These are phyloP conservation scores for Rhododendron kiyosumense DNA, from an alignment of 148 eudicot genomes.

Conservation along the genomic window DNA sequence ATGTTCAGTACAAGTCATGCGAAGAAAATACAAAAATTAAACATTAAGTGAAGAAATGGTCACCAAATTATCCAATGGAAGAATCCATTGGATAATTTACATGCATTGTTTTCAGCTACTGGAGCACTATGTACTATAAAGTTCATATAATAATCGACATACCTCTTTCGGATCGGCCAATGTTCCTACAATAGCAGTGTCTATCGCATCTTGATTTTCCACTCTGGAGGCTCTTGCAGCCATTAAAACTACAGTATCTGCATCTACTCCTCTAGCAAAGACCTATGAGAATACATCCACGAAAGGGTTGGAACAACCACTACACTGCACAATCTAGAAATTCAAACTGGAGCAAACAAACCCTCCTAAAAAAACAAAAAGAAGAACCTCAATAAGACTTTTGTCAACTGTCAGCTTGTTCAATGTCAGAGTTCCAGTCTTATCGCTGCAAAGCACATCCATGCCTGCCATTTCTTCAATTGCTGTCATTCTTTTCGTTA, in stretches of 20 bases:
- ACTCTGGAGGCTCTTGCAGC: constrained; percentile 76
- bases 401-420: constrained; percentile 65
- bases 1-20: not conserved
- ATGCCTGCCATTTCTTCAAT: constrained; percentile 87
- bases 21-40: not conserved
- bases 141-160: not conserved
- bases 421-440: constrained; percentile 68
- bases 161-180: constrained; percentile 86
- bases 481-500: constrained; percentile 80
- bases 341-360: not conserved
- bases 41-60: not conserved
- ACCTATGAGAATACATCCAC: constrained; percentile 16
- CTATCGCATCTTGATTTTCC: constrained; percentile 86
- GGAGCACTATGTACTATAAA: not conserved
- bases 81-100: not conserved
- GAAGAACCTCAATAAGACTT: constrained; percentile 33
- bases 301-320: not conserved
- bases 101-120: not conserved
- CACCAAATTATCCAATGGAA: not conserved
- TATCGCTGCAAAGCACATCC: constrained; percentile 80
- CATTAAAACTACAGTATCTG: constrained; percentile 46
- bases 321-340: not conserved
- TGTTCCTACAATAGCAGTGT: constrained; percentile 66
- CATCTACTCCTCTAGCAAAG: constrained; percentile 59
- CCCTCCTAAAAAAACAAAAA: not conserved